Base-by-base conservation (phyloP, 2,329 filamentous ascomycete genomes). In the Microsporum audouinii region DNA sequence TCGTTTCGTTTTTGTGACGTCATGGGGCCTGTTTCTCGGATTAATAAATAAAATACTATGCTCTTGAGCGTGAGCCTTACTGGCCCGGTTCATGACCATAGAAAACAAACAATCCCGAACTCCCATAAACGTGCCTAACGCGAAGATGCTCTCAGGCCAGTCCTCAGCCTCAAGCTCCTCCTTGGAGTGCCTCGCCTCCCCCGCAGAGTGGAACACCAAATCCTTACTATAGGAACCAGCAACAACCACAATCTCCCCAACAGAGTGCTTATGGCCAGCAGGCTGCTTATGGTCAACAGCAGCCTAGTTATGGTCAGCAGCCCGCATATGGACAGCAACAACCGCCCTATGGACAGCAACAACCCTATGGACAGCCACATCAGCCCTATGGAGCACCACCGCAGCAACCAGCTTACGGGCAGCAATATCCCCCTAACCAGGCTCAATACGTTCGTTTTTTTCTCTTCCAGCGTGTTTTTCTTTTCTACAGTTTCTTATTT, bases 121-220 rank as follows among this genome's bases (percentile, higher is more conserved):
- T 59, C 43, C 57, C 39, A 59, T 59, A 49, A 47, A 10, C 41
- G 39, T 59, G 23, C 57, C 57, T 59, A 59, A 59, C 33, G 31
- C 60, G 57, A 59, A 59, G 17, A 45, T 49, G 33, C 43, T 49
- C 41, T 39, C 63, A 61, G 53, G 61, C 55, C 27, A 59, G 60
- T n/a, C 60, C 65, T 29, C 67, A 64, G 57, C 61, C 66, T 58
- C 64, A 66, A 38, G 59, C 57, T 59, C n/a, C 63, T 66, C 17
- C 72, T 74, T 49, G 73, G 76, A 56, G 76, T 76, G 61, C 71
- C 75, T 47, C 75, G 75, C 61, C 70, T 73, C 60, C 65, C 73
- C 57, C 75, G 73, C 60, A 71, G 72, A 59, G 57, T 49, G 39
- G 39, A 49, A 49, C 57, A 14, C 57, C 36, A 17, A 59, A 27